phyloP scores from a whole-genome alignment of 805 yeast genomes.

The Saturnispora quitensis region DNA sequence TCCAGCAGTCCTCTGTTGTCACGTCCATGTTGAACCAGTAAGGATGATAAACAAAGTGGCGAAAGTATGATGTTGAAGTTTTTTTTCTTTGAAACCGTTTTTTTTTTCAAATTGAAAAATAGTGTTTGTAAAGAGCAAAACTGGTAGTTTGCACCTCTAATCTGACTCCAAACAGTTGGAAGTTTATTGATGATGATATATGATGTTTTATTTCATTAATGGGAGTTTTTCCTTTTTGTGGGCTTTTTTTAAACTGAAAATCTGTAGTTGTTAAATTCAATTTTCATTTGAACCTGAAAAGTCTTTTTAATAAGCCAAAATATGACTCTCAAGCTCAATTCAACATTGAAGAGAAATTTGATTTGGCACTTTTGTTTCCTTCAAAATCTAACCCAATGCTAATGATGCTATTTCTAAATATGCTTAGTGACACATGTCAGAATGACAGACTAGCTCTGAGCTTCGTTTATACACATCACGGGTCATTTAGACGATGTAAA shows the following conservation, averaged over 20 bases:
- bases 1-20: constrained; percentile 99
- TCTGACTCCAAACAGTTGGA: background rate
- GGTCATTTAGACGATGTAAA: too few species aligned
- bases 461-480: too few species aligned
- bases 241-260: background rate
- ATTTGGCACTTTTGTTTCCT: too few species aligned
- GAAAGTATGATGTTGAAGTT: background rate
- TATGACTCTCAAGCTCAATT: background rate
- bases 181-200: background rate
- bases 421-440: background rate
- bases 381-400: too few species aligned
- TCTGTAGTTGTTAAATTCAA: background rate
- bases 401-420: too few species aligned
- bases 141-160: too few species aligned
- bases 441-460: background rate
- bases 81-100: background rate
- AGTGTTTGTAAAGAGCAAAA: background rate
- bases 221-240: background rate
- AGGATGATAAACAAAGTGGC: constrained; percentile 4
- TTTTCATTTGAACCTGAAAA: background rate
- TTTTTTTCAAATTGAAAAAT: background rate
- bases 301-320: too few species aligned
- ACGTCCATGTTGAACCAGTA: constrained; percentile 28
- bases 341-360: background rate
- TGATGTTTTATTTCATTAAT: background rate